Evolutionary conservation across 306 rosid genomes (phyloP), one percentile per base, ranked within the genome.

Genomic region (Malus asiatica): DNA sequence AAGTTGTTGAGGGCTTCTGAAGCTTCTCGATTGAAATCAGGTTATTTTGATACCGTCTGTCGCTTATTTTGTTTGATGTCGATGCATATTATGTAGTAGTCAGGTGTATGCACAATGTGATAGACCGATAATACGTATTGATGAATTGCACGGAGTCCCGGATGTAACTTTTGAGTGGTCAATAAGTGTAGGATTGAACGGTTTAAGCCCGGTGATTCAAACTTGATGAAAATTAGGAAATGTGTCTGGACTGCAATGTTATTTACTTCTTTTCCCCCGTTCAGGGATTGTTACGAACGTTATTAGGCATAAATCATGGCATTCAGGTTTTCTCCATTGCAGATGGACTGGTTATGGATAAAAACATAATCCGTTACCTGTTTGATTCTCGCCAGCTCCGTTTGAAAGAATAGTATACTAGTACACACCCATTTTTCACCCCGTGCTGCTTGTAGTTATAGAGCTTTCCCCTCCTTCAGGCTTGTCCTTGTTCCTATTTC

Each of bases 1-100:
- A 81, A 65, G 80, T 48, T 76, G 32, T 71, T 81, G 70, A 71
- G 67, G 80, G 72, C 77, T 53, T 71, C 81, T 4, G 74, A 57
- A 44, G 80, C 77, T 15, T 10, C 55, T 10, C 23, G 64, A 35
- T 65, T 52, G 16, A 81, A 76, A 81, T 71, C 84, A 81, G 80
- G 84, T 76, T 55, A 20, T 15, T 68, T 29, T 62, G 5, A 44
- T 73, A 40, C 68, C 27, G 1, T 45, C 27, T 22, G 42, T 22
- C 45, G 44, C 53, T 76, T 52, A 16, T 38, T 57, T 25, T 27
- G 4, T 23, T 40, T 38, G 25, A 18, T 33, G 20, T 13, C 5
- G 58, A 15, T 35, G 22, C 46, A 35, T 66, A 35, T 22, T 3
- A n/a, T 38, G 20, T 4, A 19, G 51, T 66, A 12, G 51, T 23